Evolutionary conservation across 345 rosid species (phyloP), one percentile per base, ranked within the genome.

Genomic region (Eucalyptus grandis): DNA sequence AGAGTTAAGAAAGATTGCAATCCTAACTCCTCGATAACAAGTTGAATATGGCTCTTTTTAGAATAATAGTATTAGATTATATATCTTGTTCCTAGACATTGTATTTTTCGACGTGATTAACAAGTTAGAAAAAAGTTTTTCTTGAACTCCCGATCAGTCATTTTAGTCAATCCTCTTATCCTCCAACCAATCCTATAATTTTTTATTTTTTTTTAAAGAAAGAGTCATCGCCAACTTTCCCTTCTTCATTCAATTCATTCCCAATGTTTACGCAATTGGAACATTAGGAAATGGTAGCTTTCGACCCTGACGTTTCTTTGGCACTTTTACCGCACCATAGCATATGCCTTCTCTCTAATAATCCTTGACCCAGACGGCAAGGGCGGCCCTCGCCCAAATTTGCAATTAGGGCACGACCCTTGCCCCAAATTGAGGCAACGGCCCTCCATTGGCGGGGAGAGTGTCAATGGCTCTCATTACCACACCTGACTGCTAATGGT

Each of bases 401-500:
- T 13, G 17, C 72, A 30, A 30, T 62, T 62, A 62, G 72, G 72
- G 3, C 19, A 7, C 1, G 13, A 31, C 22, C 40, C 43, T 16
- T 10, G 12, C 4, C 24, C 43, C 6, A 15, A 65, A 30, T 14
- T 7, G 77, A 14, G 77, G 77, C 37, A 14, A 65, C 1, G 26
- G 58, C 26, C 5, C 26, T 53, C 58, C 58, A 53, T 4, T 21
- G 58, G 58, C 4, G 5, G 5, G 0, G 58, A 21, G 26, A 53
- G 26, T 4, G 26, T 53, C 2, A 4, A 53, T 0, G 4, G 5
- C 58, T 5, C 22, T 51, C 11, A 8, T 53, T 53, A 2, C 10
- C 26, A 53, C 0, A 11, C 2, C 1, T 8, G 2, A 3, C 0
- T 8, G 0, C 1, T 53, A 53, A 53, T 0, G 21, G 5, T 53